A percentile compares a stretch with the other conserved stretches of the same genome.
Evolutionary conservation across 1,284 basidiomycete genomes (phyloP).

Genomic region (Leccinum solheimii): DNA sequence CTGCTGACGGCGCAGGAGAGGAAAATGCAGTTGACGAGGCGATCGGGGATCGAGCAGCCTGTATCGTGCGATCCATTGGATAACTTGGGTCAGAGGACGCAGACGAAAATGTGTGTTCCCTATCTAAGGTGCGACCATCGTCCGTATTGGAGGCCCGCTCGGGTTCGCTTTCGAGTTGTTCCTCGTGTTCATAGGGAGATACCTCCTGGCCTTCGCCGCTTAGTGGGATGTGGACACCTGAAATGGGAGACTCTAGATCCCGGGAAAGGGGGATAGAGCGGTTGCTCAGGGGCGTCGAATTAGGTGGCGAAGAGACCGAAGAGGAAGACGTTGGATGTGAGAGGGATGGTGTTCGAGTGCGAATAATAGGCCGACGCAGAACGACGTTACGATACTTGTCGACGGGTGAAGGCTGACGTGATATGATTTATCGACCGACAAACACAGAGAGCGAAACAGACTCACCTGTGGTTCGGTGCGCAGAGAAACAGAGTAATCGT

Average conservation of each 20-base stretch:
- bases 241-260: conserved; percentile 47
- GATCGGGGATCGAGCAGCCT: conserved; percentile 23
- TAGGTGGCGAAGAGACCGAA: conserved; percentile 55
- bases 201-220: conserved; percentile 17
- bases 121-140: conserved; percentile 29
- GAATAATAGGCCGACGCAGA: conserved; percentile 51
- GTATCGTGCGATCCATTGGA: conserved; percentile 28
- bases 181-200: conserved; percentile 4
- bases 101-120: conserved; percentile 70
- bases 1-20: conserved; percentile 48
- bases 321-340: conserved; percentile 64
- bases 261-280: conserved; percentile 43
- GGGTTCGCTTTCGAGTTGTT: conserved; percentile 22
- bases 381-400: conserved; percentile 68
- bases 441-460: conserved; percentile 1
- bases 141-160: conserved; percentile 27
- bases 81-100: conserved; percentile 40
- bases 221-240: conserved; percentile 50
- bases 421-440: conserved; percentile 5
- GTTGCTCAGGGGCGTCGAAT: conserved; percentile 65
- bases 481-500: conserved; percentile 63
- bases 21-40: conserved; percentile 37
- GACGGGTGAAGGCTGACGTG: conserved; percentile 56
- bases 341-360: conserved; percentile 71
- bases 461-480: conserved; percentile 65